Conservation (phyloP, 1,284 basidiomycete species). For the Leccinum fallax region DNA sequence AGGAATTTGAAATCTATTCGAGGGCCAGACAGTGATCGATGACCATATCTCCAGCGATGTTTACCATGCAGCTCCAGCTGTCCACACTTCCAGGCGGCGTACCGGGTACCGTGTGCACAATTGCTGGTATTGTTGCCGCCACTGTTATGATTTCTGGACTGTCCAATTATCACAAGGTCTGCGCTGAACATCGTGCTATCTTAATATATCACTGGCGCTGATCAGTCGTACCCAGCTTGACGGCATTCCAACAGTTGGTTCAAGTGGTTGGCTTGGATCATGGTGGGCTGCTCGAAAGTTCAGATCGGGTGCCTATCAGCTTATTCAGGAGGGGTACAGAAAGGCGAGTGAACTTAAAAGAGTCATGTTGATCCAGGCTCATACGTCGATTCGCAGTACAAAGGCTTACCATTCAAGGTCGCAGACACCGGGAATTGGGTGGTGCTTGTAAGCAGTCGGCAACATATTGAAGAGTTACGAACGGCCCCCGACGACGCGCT, state of each 20-base stretch:
- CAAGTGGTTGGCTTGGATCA: not conserved
- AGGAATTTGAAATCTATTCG: not conserved
- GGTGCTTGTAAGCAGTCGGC: constrained; percentile 39
- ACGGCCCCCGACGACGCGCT: constrained; percentile 42
- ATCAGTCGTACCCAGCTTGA: not conserved
- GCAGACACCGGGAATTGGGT: constrained; percentile 41
- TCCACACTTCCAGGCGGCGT: not conserved
- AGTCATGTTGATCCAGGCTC: not conserved
- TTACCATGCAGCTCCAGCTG: not conserved
- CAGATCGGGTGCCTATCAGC: not conserved
- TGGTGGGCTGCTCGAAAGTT: constrained; percentile 6
- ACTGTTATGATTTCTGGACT: not conserved
- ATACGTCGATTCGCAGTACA: constrained; percentile 13
- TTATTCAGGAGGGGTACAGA: not conserved
- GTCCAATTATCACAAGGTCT: constrained; percentile 4
- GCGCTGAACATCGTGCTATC: constrained; percentile 1
- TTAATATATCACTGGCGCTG: not conserved
- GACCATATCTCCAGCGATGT: not conserved
- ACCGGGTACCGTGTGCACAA: not conserved
- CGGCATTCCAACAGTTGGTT: not conserved
- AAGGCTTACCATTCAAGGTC: constrained; percentile 42
- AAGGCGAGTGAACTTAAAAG: constrained; percentile 19
- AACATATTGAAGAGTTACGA: constrained; percentile 44
- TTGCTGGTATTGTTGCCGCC: not conserved
- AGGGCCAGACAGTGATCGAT: not conserved